These are phyloP conservation scores for Tetrahymena borealis DNA, from an alignment of 73 alveolate genomes.

Conservation along the genomic window DNA sequence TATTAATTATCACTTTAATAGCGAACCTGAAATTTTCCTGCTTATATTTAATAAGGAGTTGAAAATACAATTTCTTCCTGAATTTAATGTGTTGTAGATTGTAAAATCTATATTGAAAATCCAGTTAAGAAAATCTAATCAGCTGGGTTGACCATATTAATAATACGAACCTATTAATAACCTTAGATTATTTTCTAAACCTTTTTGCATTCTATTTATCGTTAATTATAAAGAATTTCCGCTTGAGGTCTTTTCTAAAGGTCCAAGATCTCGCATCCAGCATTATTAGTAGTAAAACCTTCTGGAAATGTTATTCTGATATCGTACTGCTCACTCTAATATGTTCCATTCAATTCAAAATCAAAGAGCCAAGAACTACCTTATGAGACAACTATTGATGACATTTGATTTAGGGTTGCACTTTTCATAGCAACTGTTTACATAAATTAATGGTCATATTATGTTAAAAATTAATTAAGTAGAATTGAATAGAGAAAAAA, in stretches of 20 bases:
- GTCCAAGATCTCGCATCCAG: not conserved
- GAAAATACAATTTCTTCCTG: not conserved
- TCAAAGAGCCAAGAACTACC: not conserved
- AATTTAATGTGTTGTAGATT: not conserved
- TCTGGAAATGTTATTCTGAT: not conserved
- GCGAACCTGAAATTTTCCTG: not conserved
- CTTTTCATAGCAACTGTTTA: not conserved
- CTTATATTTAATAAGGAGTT: not conserved
- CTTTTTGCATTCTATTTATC: not conserved
- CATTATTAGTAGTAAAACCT: not conserved
- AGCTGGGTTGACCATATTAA: not conserved
- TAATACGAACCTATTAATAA: not conserved
- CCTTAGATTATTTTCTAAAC: not conserved
- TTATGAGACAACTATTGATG: not conserved
- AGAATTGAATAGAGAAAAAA: not conserved
- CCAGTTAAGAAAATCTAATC: not conserved
- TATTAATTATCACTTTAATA: not conserved
- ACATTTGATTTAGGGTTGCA: not conserved
- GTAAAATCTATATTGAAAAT: not conserved
- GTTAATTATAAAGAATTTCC: not conserved
- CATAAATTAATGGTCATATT: not conserved
- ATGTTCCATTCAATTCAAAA: not conserved
- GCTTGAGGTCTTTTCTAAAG: not conserved
- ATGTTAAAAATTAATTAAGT: not conserved
- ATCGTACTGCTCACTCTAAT: not conserved